phyloP scores from a whole-genome alignment of 164 flowering plant species.

The Nelumbo lutea region DNA sequence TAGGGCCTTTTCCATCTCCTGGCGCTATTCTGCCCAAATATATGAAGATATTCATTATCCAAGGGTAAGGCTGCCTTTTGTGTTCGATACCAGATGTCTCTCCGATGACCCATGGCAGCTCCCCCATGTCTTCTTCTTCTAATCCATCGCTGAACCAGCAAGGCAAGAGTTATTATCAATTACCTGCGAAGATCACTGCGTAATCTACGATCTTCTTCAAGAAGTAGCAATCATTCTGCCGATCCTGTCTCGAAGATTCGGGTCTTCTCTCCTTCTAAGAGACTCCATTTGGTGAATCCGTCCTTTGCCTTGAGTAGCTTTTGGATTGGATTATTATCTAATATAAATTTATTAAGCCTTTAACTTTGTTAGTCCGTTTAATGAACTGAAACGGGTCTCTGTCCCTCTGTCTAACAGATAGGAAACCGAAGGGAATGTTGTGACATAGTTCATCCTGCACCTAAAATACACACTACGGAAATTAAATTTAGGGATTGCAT shows the following conservation, averaged over 20 bases:
- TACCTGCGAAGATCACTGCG: constrained; percentile 29
- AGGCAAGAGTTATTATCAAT: constrained; percentile 19
- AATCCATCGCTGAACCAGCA: constrained; percentile 18
- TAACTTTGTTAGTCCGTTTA: no score
- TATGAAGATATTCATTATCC: constrained; percentile 48
- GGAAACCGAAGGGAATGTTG: constrained; percentile 57
- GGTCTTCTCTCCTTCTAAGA: constrained; percentile 32
- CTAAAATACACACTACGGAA: constrained; percentile 13
- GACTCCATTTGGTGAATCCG: constrained; percentile 12
- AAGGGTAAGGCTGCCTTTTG: constrained; percentile 26
- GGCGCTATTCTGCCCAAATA: constrained; percentile 65
- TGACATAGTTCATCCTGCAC: constrained; percentile 20
- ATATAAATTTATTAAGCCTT: no score
- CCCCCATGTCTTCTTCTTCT: constrained; percentile 56
- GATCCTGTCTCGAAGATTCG: constrained; percentile 30
- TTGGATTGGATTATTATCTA: no score
- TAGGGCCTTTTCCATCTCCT: constrained; percentile 69
- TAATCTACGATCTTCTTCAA: constrained; percentile 29
- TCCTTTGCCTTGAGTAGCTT: no score
- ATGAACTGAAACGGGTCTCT: background rate
- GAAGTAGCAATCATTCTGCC: constrained; percentile 44
- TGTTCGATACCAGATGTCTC: constrained; percentile 44
- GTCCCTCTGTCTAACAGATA: constrained; percentile 21
- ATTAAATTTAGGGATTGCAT: constrained; percentile 40
- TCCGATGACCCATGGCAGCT: constrained; percentile 44